Conservation (phyloP, 371 early-diverging fungal species). For the Coemansia sp. region DNA sequence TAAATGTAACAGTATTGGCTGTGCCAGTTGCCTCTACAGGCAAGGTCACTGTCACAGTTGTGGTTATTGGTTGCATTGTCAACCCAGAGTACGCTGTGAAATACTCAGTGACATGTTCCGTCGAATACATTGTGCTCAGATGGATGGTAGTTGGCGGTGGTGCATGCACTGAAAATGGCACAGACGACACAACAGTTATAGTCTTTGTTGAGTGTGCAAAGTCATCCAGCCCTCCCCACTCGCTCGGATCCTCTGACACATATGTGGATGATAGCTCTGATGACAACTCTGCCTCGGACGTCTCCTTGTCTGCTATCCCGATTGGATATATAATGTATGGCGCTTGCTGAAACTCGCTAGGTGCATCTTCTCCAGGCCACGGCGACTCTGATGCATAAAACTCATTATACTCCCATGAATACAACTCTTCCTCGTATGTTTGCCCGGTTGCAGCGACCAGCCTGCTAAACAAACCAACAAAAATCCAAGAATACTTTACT, state of each 20-base stretch:
- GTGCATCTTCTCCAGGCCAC: no score
- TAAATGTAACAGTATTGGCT: background rate
- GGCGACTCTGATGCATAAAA: no score
- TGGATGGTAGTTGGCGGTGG: no score
- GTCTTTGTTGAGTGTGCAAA: no score
- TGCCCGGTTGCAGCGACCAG: background rate
- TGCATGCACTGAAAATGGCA: no score
- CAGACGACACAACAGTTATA: no score
- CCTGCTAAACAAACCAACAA: background rate
- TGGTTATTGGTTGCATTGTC: background rate
- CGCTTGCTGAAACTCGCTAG: background rate
- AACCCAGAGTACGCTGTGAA: background rate
- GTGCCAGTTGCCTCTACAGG: background rate
- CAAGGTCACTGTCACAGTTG: background rate
- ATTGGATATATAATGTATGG: background rate
- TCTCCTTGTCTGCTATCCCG: constrained; percentile 14
- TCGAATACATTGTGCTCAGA: background rate
- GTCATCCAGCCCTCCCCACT: no score
- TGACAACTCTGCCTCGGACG: background rate
- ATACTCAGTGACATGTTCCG: background rate
- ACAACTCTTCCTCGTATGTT: background rate
- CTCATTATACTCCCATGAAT: background rate
- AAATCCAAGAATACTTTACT: background rate
- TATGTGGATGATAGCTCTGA: background rate
- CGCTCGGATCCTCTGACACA: background rate